Percentiles rank a stretch among this genome's conserved stretches.
Conservation (phyloP, 805 yeast species). For the Barnettozyma californica region DNA sequence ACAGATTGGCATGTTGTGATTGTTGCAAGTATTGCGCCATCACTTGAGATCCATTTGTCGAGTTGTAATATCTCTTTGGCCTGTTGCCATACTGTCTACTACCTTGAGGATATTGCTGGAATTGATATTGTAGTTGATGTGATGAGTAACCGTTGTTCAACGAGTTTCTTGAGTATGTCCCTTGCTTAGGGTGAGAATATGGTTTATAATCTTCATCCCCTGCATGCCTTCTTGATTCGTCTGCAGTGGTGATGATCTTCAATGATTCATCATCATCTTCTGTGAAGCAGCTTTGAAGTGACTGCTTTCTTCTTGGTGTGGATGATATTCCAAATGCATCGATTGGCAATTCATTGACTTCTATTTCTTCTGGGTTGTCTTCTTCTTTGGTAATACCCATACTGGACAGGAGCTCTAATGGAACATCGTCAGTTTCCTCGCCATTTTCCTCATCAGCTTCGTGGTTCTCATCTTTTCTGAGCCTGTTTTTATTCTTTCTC, state of each 20-base stretch:
- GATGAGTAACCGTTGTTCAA: slow-evolving; percentile 4
- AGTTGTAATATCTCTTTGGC: not conserved
- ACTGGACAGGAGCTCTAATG: slow-evolving; percentile 20
- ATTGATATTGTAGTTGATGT: slow-evolving; percentile 11
- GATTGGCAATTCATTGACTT: not conserved
- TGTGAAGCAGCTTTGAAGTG: not conserved
- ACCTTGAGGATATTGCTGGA: slow-evolving; percentile 7
- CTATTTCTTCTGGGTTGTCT: not conserved
- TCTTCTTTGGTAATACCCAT: slow-evolving; percentile 18
- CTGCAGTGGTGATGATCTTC: slow-evolving; percentile 2
- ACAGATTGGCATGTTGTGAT: slow-evolving; percentile 54
- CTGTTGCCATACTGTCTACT: slow-evolving; percentile 2
- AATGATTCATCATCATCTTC: slow-evolving; percentile 2
- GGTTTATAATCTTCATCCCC: not conserved
- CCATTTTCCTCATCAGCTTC: slow-evolving; percentile 14
- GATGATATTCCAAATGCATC: slow-evolving; percentile 21
- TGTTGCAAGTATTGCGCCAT: slow-evolving; percentile 79
- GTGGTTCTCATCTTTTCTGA: slow-evolving; percentile 1
- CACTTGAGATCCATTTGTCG: slow-evolving; percentile 58
- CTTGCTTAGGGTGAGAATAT: not conserved
- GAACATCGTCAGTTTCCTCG: slow-evolving; percentile 12
- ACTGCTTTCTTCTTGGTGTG: not conserved
- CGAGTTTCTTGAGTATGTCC: slow-evolving; percentile 13
- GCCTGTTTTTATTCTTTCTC: slow-evolving; percentile 22
- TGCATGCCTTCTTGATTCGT: not conserved